Conservation (phyloP, 495 filamentous ascomycete species). For the Neurospora sp. region DNA sequence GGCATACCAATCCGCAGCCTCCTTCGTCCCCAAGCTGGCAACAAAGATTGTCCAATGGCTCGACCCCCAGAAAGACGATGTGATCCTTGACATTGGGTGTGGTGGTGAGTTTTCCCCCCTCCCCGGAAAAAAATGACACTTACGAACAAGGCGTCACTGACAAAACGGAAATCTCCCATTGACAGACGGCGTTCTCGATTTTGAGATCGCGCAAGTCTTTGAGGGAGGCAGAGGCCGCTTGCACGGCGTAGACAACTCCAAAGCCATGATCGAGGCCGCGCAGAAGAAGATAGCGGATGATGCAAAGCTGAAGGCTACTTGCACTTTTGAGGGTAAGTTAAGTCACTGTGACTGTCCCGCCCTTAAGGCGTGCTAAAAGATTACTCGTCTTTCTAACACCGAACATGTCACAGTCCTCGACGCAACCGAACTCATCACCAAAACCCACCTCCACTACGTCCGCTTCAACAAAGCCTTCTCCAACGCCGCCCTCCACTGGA, state of each 20-base stretch:
- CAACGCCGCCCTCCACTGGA: conserved; percentile 76
- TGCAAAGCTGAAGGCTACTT: conserved; percentile 14
- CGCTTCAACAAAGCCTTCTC: conserved; percentile 59
- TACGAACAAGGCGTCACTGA: not conserved
- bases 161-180: not conserved
- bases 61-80: conserved; percentile 48
- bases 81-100: conserved; percentile 65
- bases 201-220: conserved; percentile 37
- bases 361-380: not conserved
- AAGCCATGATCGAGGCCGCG: conserved; percentile 53
- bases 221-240: conserved; percentile 35
- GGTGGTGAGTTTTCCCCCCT: conserved; percentile 38
- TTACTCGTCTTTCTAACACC: not conserved
- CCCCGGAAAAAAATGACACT: not conserved
- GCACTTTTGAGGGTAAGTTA: conserved; percentile 34
- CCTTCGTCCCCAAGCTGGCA: conserved; percentile 65
- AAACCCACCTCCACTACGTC: conserved; percentile 15
- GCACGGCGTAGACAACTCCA: conserved; percentile 56
- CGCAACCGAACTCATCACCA: conserved; percentile 18
- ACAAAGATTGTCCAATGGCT: conserved; percentile 56
- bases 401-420: conserved; percentile 21
- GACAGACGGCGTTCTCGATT: conserved; percentile 54
- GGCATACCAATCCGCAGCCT: conserved; percentile 54
- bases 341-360: not conserved
- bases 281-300: conserved; percentile 16